These are phyloP conservation scores for Nitzschia palea DNA, from an alignment of 108 stramenopile genomes.

Conservation along the genomic window DNA sequence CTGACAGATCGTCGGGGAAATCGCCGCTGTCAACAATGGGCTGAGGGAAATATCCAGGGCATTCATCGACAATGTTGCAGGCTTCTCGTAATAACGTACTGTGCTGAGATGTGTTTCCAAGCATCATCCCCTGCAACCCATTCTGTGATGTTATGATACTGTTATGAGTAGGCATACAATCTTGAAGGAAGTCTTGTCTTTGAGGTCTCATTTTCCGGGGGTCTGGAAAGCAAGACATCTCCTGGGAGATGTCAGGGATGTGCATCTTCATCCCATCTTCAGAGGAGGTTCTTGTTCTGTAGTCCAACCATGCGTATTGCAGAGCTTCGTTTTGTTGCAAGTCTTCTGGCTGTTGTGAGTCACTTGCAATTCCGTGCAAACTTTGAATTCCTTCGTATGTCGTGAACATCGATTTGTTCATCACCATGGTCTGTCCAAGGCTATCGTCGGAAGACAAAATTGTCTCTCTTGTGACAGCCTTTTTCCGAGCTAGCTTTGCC, in stretches of 20 bases:
- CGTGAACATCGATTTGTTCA: neutral
- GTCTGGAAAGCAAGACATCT: neutral
- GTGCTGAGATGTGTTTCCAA: neutral
- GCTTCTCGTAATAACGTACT: neutral
- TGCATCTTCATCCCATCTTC: neutral
- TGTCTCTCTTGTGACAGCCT: conserved; percentile 2
- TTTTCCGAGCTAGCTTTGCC: conserved; percentile 29
- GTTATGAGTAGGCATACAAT: neutral
- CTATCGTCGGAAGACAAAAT: neutral
- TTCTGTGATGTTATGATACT: neutral
- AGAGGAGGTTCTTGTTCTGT: neutral
- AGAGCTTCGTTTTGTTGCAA: neutral
- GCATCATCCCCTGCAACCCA: neutral
- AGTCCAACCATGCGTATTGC: neutral
- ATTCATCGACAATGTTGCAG: neutral
- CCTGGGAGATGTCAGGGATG: neutral
- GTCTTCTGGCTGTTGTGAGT: neutral
- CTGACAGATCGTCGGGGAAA: conserved; percentile 24
- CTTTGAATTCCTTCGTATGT: neutral
- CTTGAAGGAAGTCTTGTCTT: conserved; percentile 1
- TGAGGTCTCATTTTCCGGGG: neutral
- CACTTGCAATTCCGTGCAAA: neutral
- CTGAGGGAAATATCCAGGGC: neutral
- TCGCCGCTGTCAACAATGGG: neutral
- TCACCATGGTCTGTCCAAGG: neutral